Evolutionary conservation across 495 filamentous ascomycete genomes (phyloP), one percentile per base, ranked within the genome.

Genomic region (Lineolata rhizophorae): DNA sequence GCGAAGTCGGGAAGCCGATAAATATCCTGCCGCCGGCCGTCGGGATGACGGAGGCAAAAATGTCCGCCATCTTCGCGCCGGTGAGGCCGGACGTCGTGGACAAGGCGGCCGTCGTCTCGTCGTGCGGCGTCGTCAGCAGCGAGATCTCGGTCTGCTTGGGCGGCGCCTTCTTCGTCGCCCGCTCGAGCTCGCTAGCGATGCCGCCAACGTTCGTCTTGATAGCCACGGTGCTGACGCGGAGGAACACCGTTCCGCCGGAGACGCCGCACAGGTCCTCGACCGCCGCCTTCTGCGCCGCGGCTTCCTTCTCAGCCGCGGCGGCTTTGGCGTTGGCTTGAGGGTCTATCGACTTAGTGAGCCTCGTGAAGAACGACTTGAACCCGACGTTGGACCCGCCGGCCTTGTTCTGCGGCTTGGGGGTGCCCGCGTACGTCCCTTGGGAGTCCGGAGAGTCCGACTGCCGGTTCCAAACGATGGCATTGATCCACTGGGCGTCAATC

Each of bases 1-100:
- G 90, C 29, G 78, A 77, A 2, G 90, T 99, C 16, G 87, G 85
- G 49, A 95, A 95, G 1, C 90, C 90, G 43, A 99, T 99, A 47
- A 94, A 99, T 20, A 99, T 72, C 31, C 75, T 67, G 16, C 90
- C 90, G 27, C 72, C 68, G 46, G 82, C 87, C 20, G 67, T 77
- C 14, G 90, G 90, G 1, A 94, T 53, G n/a, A 95, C 81, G 0
- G 82, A 82, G 1, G 70, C 64, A 45, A 99, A 91, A 11, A 95
- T 68, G 38, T 91, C 76, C 1, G 70, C 67, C 4, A 52, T 44
- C 28, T 76, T 60, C 6, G 64, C 56, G 11, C 65, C 56, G 16
- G 58, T 62, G 25, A 52, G 52, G 34, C 65, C 67, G 1, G 72
- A 70, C 3, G 42, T 30, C 4, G 41, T 35, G 6, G 51, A 44